These are phyloP conservation scores for Elongisporangium undulatum DNA, from an alignment of 352 stramenopile genomes.

Conservation along the genomic window DNA sequence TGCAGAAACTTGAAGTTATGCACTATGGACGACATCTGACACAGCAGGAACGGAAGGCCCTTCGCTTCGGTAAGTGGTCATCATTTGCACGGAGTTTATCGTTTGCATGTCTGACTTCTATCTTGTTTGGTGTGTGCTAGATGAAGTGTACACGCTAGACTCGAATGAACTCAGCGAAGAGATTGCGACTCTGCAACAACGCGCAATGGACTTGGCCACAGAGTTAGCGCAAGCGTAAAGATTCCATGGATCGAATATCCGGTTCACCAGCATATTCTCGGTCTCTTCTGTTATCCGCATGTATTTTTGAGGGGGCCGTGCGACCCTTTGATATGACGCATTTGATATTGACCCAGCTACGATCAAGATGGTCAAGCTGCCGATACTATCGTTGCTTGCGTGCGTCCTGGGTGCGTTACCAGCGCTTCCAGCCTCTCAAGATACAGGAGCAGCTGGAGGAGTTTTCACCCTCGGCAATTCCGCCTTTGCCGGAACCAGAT, in stretches of 20 bases:
- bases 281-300: background rate
- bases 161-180: conserved; percentile 60
- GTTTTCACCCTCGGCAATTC: background rate
- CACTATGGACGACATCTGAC: conserved; percentile 50
- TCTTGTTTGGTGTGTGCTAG: conserved; percentile 7
- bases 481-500: background rate
- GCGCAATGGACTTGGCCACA: conserved; percentile 51
- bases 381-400: background rate
- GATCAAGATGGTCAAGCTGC: background rate
- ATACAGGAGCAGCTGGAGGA: background rate
- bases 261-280: conserved; percentile 6
- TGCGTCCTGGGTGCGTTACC: background rate
- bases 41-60: conserved; percentile 38
- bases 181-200: conserved; percentile 53
- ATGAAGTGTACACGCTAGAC: conserved; percentile 48
- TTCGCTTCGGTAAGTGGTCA: conserved; percentile 28
- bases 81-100: background rate
- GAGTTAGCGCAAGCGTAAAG: conserved; percentile 40
- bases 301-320: background rate
- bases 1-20: conserved; percentile 70
- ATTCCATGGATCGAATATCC: background rate
- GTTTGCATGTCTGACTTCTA: background rate
- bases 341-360: no score
- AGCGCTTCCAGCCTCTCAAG: background rate
- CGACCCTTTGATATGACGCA: background rate